Evolutionary conservation across 2,329 filamentous ascomycete species (phyloP).

Genomic region (Alternaria solani): DNA sequence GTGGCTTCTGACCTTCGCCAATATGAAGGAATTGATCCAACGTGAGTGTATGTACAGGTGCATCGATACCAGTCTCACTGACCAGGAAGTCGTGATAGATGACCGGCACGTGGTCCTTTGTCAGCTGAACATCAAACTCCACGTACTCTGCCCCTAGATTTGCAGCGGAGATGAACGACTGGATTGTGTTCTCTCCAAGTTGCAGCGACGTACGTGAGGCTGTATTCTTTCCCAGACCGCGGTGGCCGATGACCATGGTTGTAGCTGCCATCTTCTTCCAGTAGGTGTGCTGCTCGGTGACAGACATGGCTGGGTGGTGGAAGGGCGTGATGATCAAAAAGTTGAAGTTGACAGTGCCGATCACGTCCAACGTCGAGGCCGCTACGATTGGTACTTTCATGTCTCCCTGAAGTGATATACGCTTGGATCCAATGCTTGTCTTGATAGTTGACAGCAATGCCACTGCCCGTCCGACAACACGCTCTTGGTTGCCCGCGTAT

Average conservation of each 20-base stretch:
- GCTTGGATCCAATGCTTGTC: slow-evolving; percentile 79
- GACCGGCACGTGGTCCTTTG: slow-evolving; percentile 97
- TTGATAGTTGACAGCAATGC: slow-evolving; percentile 88
- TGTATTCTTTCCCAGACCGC: slow-evolving; percentile 86
- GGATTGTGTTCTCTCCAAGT: slow-evolving; percentile 93
- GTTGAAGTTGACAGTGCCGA: slow-evolving; percentile 95
- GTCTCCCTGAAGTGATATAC: slow-evolving; percentile 93
- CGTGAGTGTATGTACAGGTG: slow-evolving; percentile 92
- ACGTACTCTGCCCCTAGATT: slow-evolving; percentile 83
- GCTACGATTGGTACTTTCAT: slow-evolving; percentile 90
- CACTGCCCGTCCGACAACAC: slow-evolving; percentile 85
- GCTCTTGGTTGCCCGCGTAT: slow-evolving; percentile 83
- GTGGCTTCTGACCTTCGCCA: slow-evolving; percentile 64
- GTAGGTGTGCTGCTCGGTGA: slow-evolving; percentile 90
- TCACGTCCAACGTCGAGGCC: slow-evolving; percentile 82
- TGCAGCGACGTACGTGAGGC: slow-evolving; percentile 85
- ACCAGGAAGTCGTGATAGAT: slow-evolving; percentile 99
- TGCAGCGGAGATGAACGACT: slow-evolving; percentile 93
- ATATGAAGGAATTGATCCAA: slow-evolving; percentile 95
- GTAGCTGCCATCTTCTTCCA: slow-evolving; percentile 93
- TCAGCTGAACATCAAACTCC: slow-evolving; percentile 89
- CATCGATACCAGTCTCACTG: slow-evolving; percentile 96
- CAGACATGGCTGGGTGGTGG: slow-evolving; percentile 89
- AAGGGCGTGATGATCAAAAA: slow-evolving; percentile 96
- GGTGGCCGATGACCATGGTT: slow-evolving; percentile 80